Percentiles rank a stretch among this genome's conserved stretches.
These are phyloP conservation scores for Torulaspora globosa DNA, from an alignment of 1,139 yeast genomes.

Conservation along the genomic window DNA sequence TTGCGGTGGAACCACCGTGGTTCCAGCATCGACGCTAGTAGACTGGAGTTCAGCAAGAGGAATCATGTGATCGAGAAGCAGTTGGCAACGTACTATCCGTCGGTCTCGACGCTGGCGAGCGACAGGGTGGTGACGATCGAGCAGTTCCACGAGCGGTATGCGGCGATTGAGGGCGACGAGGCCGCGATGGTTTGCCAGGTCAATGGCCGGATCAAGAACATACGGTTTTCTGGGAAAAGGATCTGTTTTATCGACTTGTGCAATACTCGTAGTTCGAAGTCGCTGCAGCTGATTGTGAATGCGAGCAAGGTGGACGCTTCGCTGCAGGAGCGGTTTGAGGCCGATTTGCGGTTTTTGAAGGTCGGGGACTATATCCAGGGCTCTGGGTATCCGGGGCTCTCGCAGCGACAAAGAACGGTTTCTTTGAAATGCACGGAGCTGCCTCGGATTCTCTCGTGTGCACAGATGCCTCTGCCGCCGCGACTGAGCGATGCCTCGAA, in stretches of 20 bases:
- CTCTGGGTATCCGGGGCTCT: slow-evolving; percentile 66
- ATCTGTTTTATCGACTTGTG: slow-evolving; percentile 34
- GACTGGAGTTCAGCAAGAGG: slow-evolving; percentile 20
- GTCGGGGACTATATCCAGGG: slow-evolving; percentile 70
- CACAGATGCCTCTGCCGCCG: slow-evolving; percentile 69
- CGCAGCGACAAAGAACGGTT: slow-evolving; percentile 63
- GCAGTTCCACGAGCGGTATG: slow-evolving; percentile 15
- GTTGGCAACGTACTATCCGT: slow-evolving; percentile 26
- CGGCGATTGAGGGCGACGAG: slow-evolving; percentile 4
- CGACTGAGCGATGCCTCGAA: slow-evolving; percentile 51
- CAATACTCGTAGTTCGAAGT: slow-evolving; percentile 6
- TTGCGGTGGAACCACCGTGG: slow-evolving; percentile 1
- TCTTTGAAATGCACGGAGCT: slow-evolving; percentile 59
- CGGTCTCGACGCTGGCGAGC: slow-evolving; percentile 21
- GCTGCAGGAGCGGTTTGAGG: slow-evolving; percentile 2
- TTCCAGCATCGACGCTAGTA: slow-evolving; percentile 11
- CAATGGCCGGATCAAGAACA: slow-evolving; percentile 30
- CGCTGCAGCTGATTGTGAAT: slow-evolving; percentile 23
- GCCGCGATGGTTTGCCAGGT: slow-evolving; percentile 1
- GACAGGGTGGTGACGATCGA: slow-evolving; percentile 6
- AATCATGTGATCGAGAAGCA: slow-evolving; percentile 16
- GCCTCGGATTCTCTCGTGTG: slow-evolving; percentile 57
- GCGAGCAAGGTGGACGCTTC: slow-evolving; percentile 12
- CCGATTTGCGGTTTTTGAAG: slow-evolving; percentile 24
- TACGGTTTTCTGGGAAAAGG: slow-evolving; percentile 34